phyloP scores from a whole-genome alignment of 2,329 filamentous ascomycete genomes.

The Hypoxylon sp. region DNA sequence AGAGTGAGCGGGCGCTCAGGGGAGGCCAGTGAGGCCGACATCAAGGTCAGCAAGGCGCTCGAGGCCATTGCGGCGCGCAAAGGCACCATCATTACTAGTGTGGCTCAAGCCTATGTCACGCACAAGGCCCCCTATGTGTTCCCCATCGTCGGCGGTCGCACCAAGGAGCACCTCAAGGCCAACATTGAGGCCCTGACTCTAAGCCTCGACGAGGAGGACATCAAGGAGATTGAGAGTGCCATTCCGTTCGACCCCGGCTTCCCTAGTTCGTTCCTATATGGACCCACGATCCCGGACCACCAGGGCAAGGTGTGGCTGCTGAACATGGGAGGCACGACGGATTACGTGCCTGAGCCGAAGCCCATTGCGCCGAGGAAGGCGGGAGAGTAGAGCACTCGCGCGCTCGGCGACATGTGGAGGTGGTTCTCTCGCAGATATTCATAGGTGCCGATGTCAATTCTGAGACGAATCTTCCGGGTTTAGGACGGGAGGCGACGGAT shows the following conservation, averaged over 20 bases:
- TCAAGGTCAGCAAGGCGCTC: conserved; percentile 69
- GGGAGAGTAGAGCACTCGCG: conserved; percentile 59
- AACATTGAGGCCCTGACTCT: conserved; percentile 71
- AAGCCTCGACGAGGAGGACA: conserved; percentile 65
- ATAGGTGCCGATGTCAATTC: neutral
- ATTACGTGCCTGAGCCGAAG: conserved; percentile 64
- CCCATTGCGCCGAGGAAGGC: conserved; percentile 60
- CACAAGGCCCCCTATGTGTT: conserved; percentile 68
- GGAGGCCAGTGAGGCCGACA: conserved; percentile 67
- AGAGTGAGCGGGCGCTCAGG: conserved; percentile 59
- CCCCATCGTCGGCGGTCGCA: conserved; percentile 68
- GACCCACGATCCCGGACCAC: conserved; percentile 53
- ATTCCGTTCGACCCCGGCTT: conserved; percentile 70
- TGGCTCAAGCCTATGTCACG: conserved; percentile 69
- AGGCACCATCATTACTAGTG: conserved; percentile 69
- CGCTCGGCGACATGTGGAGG: conserved; percentile 40
- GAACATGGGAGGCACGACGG: conserved; percentile 64
- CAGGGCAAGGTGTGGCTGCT: conserved; percentile 62
- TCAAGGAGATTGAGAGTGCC: conserved; percentile 68
- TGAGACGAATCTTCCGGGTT: neutral
- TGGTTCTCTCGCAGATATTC: conserved; percentile 32
- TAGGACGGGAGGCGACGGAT: neutral
- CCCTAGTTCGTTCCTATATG: conserved; percentile 70
- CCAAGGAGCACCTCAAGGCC: conserved; percentile 65
- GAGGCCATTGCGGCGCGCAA: conserved; percentile 72